Percentiles rank a stretch among this genome's conserved stretches.
Conservation (phyloP, 2,329 filamentous ascomycete species). For the Tolypocladium album region DNA sequence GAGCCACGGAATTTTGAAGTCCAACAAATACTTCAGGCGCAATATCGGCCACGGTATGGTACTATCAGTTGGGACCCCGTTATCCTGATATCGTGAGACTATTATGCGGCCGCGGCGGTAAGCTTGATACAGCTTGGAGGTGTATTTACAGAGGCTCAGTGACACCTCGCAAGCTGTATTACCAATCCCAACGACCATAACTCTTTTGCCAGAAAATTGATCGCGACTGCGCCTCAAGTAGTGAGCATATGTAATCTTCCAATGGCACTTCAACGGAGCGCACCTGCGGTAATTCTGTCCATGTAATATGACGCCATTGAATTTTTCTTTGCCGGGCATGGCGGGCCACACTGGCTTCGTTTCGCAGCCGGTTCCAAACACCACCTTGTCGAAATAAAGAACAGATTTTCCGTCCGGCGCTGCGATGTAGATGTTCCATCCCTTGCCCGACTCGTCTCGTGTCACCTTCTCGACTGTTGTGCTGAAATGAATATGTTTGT, state of each 20-base stretch:
- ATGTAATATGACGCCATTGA: constrained; percentile 17
- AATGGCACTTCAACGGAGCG: neutral
- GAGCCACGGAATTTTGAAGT: constrained; percentile 1
- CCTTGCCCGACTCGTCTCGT: constrained; percentile 1
- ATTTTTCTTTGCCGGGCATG: constrained; percentile 19
- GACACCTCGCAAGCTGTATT: constrained; percentile 22
- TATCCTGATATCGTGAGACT: constrained; percentile 5
- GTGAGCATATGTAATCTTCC: neutral
- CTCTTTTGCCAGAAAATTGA: constrained; percentile 19
- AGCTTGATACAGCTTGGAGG: constrained; percentile 10
- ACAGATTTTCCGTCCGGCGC: neutral
- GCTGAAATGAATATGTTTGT: constrained; percentile 14
- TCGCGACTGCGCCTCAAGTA: constrained; percentile 7
- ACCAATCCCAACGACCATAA: constrained; percentile 34
- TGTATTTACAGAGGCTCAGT: constrained; percentile 19
- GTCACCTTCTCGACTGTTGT: constrained; percentile 12
- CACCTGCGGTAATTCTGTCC: neutral
- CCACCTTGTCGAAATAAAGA: constrained; percentile 25
- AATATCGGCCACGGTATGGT: constrained; percentile 1
- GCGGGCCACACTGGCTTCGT: constrained; percentile 23
- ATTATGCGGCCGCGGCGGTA: constrained; percentile 14
- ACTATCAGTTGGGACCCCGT: constrained; percentile 2
- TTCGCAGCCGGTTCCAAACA: constrained; percentile 25
- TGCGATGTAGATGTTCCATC: neutral
- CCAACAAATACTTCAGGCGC: constrained; percentile 3